Evolutionary conservation across 169 alveolate species (phyloP), one percentile per base, ranked within the genome.

Genomic region (Cyclospora cayetanensis): DNA sequence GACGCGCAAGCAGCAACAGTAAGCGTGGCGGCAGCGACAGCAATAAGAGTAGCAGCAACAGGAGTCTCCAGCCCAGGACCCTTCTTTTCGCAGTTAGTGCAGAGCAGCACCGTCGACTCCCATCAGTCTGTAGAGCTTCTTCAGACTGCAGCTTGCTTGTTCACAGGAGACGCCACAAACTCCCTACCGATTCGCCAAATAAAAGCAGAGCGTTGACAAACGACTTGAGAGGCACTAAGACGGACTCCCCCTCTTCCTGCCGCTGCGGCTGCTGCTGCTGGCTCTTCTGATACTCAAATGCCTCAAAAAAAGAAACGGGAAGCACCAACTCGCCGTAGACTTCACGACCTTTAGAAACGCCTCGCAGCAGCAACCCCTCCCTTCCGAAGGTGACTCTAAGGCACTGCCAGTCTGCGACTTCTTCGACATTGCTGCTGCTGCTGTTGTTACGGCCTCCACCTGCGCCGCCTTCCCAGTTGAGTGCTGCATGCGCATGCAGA

Each of bases 351-450:
- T 60, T 60, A 20, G 72, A 60, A 12, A n/a, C 72, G 31, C 72
- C 72, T n/a, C 72, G 72, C 72, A 60, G 72, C 72, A 60, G 72
- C 1, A 60, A 31, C 72, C 72, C 72, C 27, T 60, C 72, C 72
- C 72, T n/a, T 31, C 72, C 31, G 27, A 60, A 60, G 72, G 72
- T 60, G 27, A 60, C 72, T n/a, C 72, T 60, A 12, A 60, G 72
- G 31, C 72, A 60, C 27, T 60, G 72, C 72, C 72, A 60, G 72
- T 60, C 72, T 5, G 72, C 72, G 0, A 60, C 72, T 31, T 60
- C 72, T n/a, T 60, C 72, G 72, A n/a, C n/a, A 1, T 31, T 60
- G 72, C 72, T 60, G 72, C 72, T 60, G 72, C 72, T 60, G 72
- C 72, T 60, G 60, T 15, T 46, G 72, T 31, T 60, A 31, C 72